These are phyloP conservation scores for Emericellopsis atlantica DNA, from an alignment of 2,329 filamentous ascomycete genomes.

Conservation along the genomic window DNA sequence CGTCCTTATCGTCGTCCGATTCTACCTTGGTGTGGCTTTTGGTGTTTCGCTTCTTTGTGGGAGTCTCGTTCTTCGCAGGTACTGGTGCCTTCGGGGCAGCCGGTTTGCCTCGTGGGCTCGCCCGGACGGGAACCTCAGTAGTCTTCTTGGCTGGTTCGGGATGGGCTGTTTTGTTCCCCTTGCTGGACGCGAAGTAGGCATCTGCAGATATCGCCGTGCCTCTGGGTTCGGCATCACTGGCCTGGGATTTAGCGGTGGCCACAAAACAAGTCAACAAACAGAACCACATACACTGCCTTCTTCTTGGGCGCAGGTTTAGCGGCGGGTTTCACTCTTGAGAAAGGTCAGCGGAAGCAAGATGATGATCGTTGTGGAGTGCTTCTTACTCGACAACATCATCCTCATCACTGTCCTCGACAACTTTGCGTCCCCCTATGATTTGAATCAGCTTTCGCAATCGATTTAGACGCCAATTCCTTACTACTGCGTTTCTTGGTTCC, in stretches of 20 bases:
- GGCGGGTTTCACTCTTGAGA: constrained; percentile 36
- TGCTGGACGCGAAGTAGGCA: constrained; percentile 42
- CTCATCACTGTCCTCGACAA: constrained; percentile 72
- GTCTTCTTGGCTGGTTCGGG: constrained; percentile 26
- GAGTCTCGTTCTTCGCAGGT: constrained; percentile 13
- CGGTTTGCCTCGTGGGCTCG: constrained; percentile 37
- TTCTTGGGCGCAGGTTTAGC: constrained; percentile 36
- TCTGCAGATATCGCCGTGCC: constrained; percentile 41
- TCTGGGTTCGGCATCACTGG: constrained; percentile 26
- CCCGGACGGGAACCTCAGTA: constrained; percentile 32
- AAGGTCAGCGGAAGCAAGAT: neutral
- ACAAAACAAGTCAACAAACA: neutral
- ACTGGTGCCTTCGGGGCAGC: constrained; percentile 15
- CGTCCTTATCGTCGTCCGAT: constrained; percentile 39
- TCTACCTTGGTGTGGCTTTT: constrained; percentile 26
- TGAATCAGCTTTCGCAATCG: constrained; percentile 4
- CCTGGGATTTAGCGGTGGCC: constrained; percentile 3
- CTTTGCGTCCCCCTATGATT: constrained; percentile 43
- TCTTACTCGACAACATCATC: constrained; percentile 48
- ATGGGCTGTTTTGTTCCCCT: constrained; percentile 24
- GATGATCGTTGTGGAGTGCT: neutral
- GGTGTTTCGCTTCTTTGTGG: constrained; percentile 27
- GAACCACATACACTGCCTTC: constrained; percentile 35
- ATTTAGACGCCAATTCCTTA: constrained; percentile 14
- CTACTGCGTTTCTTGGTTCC: constrained; percentile 31